phyloP scores from a whole-genome alignment of 129 eudicot species.

The Escallonia herrerae region DNA sequence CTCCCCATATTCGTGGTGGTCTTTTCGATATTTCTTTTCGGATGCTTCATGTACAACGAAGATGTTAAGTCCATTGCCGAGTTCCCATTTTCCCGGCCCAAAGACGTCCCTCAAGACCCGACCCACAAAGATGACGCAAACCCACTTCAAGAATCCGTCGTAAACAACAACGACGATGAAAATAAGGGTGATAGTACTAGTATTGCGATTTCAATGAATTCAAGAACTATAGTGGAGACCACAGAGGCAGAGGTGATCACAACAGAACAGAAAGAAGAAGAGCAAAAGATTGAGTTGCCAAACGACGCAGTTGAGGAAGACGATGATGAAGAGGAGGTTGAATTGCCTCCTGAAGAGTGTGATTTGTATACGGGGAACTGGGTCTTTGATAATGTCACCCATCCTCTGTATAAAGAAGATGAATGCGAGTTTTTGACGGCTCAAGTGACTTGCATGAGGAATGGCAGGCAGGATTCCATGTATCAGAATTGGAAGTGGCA shows the following conservation, averaged over 20 bases:
- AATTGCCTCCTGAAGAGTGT: conserved; percentile 74
- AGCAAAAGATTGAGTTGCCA: conserved; percentile 35
- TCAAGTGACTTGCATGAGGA: conserved; percentile 85
- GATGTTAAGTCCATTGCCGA: conserved; percentile 89
- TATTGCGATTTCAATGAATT: conserved; percentile 17
- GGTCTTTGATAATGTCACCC: conserved; percentile 76
- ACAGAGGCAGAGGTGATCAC: conserved; percentile 1
- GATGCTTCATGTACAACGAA: conserved; percentile 85
- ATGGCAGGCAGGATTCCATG: conserved; percentile 75
- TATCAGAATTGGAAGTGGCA: conserved; percentile 97
- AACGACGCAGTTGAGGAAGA: conserved; percentile 16
- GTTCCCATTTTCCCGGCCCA: conserved; percentile 61
- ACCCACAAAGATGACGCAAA: not conserved
- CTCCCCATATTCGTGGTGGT: conserved; percentile 61
- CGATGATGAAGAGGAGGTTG: conserved; percentile 63
- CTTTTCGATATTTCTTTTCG: conserved; percentile 69
- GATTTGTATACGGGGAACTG: conserved; percentile 74
- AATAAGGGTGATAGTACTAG: no score
- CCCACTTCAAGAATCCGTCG: conserved; percentile 5
- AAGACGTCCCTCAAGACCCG: conserved; percentile 1
- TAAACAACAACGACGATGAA: not conserved
- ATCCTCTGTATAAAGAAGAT: conserved; percentile 77
- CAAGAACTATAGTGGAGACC: conserved; percentile 48
- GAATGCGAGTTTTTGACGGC: conserved; percentile 80
- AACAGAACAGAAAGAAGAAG: conserved; percentile 7